phyloP scores from a whole-genome alignment of 768 basidiomycete species.

The Mycena alexandri region DNA sequence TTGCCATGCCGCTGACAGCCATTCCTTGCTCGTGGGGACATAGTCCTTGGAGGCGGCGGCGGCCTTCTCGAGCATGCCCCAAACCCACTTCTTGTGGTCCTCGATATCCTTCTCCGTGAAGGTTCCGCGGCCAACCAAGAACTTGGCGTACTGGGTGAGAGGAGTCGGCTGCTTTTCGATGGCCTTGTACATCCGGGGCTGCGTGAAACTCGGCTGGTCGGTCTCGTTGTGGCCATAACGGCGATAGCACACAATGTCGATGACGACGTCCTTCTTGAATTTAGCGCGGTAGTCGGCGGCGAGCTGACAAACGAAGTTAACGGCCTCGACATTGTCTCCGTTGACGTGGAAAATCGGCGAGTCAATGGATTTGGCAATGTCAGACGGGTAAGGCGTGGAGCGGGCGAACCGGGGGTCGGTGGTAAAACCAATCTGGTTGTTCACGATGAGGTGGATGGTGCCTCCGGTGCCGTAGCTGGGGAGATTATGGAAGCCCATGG shows the following conservation, averaged over 20 bases:
- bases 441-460: slow-evolving; percentile 97
- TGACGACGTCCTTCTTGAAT: slow-evolving; percentile 98
- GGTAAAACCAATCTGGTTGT: slow-evolving; percentile 99
- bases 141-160: slow-evolving; percentile 91
- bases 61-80: slow-evolving; percentile 98
- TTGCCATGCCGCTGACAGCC: slow-evolving; percentile 98
- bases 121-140: slow-evolving; percentile 89
- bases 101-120: slow-evolving; percentile 97
- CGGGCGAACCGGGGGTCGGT: slow-evolving; percentile 98
- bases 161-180: slow-evolving; percentile 95
- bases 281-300: slow-evolving; percentile 98
- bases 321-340: slow-evolving; percentile 97
- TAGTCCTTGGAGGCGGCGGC: slow-evolving; percentile 96
- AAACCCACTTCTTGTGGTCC: slow-evolving; percentile 99
- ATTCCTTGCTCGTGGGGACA: slow-evolving; percentile 93
- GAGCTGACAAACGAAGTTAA: slow-evolving; percentile 98
- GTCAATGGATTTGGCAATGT: slow-evolving; percentile 98
- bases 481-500: slow-evolving; percentile 97
- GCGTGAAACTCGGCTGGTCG: slow-evolving; percentile 98
- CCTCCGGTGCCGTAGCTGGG: slow-evolving; percentile 97
- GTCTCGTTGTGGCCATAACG: slow-evolving; percentile 99
- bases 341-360: slow-evolving; percentile 99
- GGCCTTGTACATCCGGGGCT: slow-evolving; percentile 98
- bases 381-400: slow-evolving; percentile 97
- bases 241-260: slow-evolving; percentile 99